Evolutionary conservation across 441 rosid species (phyloP), one percentile per base, ranked within the genome.

Genomic region (Arabidopsis hybrid): DNA sequence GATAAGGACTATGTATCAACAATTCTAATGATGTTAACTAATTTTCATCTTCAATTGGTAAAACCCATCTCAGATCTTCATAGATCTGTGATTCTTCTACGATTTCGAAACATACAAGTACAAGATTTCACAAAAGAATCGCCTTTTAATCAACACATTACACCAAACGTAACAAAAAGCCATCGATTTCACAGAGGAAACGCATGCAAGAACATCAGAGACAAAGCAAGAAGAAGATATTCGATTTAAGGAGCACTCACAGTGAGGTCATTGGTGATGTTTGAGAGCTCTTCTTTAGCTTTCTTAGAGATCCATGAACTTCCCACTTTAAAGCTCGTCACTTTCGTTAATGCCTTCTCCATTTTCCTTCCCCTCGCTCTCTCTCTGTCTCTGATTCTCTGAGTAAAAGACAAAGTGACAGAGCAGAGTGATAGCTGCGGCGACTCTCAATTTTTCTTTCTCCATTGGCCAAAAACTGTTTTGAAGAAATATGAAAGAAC

Each of bases 301-400:
- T 90, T 89, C 84, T 84, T 90, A 0, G 97, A 87, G 83, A 91
- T 82, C 99, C 97, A 94, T n/a, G 83, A 82, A 49, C 89, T 77
- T 40, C 96, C 88, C 7, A 87, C 85, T 75, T 86, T 91, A 17
- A 91, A 84, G 86, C 97, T 89, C 73, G 79, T 79, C 42, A 90
- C 93, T 81, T 85, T 94, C 17, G 97, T 88, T 11, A 94, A 63
- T 16, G 97, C 97, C 66, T 85, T 94, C 87, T 94, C 98, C 98
- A 94, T 91, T 50, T 4, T 60, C 66, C 26, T 60, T 52, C 62
- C 6, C 8, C 62, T 51, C 51, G n/a, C 46, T 32, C 29, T 21
- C 26, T 65, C 50, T 51, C 7, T 21, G 5, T 11, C 16, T 42
- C 31, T 4, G 58, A 56, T 26, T 52, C 70, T 55, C 60, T 75